Percentiles rank a stretch among this genome's conserved stretches.
These are phyloP conservation scores for Globisporangium mamillatum DNA, from an alignment of 352 stramenopile species.

Conservation along the genomic window DNA sequence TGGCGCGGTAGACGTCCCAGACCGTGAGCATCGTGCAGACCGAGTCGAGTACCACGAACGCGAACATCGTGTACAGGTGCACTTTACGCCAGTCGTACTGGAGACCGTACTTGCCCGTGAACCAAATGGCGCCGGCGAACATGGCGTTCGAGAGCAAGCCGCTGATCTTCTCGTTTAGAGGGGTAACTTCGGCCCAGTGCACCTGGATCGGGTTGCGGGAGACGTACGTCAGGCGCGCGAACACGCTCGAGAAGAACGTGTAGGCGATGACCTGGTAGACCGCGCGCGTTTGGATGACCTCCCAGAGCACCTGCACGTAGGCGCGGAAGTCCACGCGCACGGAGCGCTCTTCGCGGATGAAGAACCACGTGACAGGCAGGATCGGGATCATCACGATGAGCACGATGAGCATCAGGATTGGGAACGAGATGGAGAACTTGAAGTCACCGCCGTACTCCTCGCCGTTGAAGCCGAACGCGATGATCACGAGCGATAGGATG, in stretches of 20 bases:
- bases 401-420: constrained; percentile 27
- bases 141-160: constrained; percentile 30
- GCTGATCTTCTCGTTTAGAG: constrained; percentile 37
- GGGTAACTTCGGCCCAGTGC: constrained; percentile 41
- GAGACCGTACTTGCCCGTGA: constrained; percentile 49
- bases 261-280: constrained; percentile 32
- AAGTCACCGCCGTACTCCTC: constrained; percentile 40
- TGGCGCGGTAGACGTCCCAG: constrained; percentile 44
- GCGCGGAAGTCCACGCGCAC: constrained; percentile 13
- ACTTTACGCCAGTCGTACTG: constrained; percentile 58
- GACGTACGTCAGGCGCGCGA: constrained; percentile 15
- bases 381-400: constrained; percentile 17
- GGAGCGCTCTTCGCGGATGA: constrained; percentile 21
- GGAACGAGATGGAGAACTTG: constrained; percentile 27
- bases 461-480: constrained; percentile 31
- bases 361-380: constrained; percentile 26
- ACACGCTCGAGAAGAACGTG: constrained; percentile 25
- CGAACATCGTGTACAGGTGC: constrained; percentile 28
- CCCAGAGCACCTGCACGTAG: constrained; percentile 17
- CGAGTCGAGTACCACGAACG: constrained; percentile 36
- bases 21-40: constrained; percentile 39
- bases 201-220: constrained; percentile 34
- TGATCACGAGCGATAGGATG: constrained; percentile 18
- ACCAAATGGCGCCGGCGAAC: constrained; percentile 33
- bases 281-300: constrained; percentile 22